phyloP scores from a whole-genome alignment of 345 rosid genomes.

The Isatis tinctoria region DNA sequence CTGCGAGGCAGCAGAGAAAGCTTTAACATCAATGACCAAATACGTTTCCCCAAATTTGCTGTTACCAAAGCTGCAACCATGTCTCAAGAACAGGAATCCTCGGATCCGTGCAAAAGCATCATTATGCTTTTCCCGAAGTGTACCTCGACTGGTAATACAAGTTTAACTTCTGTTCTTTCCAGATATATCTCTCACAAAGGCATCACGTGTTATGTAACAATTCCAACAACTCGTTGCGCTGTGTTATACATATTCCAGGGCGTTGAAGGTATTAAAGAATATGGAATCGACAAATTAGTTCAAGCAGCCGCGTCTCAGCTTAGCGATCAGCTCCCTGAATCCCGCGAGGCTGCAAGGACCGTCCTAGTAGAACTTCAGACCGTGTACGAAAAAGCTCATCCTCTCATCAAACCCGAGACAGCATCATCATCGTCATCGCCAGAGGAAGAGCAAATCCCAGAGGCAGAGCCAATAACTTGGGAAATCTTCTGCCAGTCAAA shows the following conservation, averaged over 20 bases:
- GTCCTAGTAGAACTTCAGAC: slow-evolving; percentile 78
- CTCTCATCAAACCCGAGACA: slow-evolving; percentile 14
- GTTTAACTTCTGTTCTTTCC: slow-evolving; percentile 11
- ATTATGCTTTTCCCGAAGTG: slow-evolving; percentile 75
- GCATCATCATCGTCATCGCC: slow-evolving; percentile 13
- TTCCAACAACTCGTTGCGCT: neutral
- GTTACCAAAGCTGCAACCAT: slow-evolving; percentile 65
- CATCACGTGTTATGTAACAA: neutral
- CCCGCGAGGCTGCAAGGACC: slow-evolving; percentile 88
- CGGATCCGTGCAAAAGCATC: slow-evolving; percentile 93
- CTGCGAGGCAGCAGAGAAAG: slow-evolving; percentile 94
- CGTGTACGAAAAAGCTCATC: slow-evolving; percentile 56
- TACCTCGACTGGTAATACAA: slow-evolving; percentile 63
- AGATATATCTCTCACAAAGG: neutral
- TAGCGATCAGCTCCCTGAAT: slow-evolving; percentile 91
- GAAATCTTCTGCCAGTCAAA: slow-evolving; percentile 79
- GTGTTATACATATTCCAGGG: slow-evolving; percentile 44
- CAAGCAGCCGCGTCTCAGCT: slow-evolving; percentile 86
- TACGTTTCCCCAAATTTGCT: slow-evolving; percentile 70
- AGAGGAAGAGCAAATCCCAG: slow-evolving; percentile 31
- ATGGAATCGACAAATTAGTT: slow-evolving; percentile 80
- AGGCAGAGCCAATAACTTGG: slow-evolving; percentile 61
- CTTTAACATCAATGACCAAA: slow-evolving; percentile 71
- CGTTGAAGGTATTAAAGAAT: slow-evolving; percentile 71
- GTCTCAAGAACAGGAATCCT: slow-evolving; percentile 80